Evolutionary conservation across 1,139 yeast genomes (phyloP).

Genomic region (Kodamaea sp.): DNA sequence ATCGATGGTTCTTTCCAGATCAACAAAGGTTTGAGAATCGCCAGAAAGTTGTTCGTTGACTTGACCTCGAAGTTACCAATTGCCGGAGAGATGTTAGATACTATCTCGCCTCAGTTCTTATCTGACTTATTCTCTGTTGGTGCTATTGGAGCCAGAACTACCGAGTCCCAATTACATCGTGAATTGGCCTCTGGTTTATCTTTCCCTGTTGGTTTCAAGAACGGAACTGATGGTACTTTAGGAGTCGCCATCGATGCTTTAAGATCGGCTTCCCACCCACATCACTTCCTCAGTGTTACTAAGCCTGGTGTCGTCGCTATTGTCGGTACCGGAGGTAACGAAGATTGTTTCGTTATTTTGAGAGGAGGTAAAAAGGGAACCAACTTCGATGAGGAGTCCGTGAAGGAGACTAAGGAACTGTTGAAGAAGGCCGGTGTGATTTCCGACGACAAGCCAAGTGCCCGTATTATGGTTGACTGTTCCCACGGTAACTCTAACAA

Average conservation of each 20-base stretch:
- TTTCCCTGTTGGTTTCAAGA: conserved; percentile 97
- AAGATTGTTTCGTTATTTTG: conserved; percentile 84
- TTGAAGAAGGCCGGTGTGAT: conserved; percentile 54
- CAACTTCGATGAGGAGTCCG: conserved; percentile 77
- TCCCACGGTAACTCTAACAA: conserved; percentile 95
- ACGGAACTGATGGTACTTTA: conserved; percentile 92
- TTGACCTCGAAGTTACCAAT: conserved; percentile 79
- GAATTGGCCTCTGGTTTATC: conserved; percentile 94
- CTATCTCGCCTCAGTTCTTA: conserved; percentile 92
- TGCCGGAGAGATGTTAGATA: conserved; percentile 97
- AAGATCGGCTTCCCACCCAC: conserved; percentile 89
- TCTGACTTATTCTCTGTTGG: conserved; percentile 90
- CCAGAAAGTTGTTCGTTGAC: conserved; percentile 83
- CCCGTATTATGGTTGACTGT: conserved; percentile 94
- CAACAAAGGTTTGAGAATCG: conserved; percentile 87
- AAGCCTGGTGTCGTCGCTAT: conserved; percentile 92
- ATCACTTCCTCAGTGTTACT: conserved; percentile 91
- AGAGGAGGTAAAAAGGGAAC: conserved; percentile 96
- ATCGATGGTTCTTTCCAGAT: conserved; percentile 92
- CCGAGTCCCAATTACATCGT: conserved; percentile 95
- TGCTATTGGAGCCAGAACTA: conserved; percentile 97
- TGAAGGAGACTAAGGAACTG: conserved; percentile 60
- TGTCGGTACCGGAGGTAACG: conserved; percentile 92
- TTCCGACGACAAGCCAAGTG: conserved; percentile 34
- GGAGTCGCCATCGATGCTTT: conserved; percentile 94